Conservation (phyloP, 2,329 filamentous ascomycete genomes). For the Ceratocystis alfenasii region DNA sequence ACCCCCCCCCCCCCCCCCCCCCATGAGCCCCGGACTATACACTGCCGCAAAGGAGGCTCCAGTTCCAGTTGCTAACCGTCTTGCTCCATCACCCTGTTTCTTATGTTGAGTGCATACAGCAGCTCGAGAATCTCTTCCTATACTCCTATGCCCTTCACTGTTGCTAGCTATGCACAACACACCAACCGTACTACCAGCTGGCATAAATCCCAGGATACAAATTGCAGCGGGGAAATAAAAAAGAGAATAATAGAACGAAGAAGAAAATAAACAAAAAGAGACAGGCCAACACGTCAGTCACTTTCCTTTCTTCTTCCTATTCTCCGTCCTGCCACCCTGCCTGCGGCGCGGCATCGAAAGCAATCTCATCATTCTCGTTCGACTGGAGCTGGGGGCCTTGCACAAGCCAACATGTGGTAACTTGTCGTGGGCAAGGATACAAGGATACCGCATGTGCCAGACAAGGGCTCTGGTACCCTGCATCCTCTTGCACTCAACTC, state of each 20-base stretch:
- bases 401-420: neutral
- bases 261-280: neutral
- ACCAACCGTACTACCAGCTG: no score
- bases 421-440: neutral
- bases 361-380: neutral
- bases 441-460: neutral
- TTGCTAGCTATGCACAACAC: no score
- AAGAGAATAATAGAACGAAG: neutral
- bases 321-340: neutral
- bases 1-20: no score
- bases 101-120: neutral
- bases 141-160: no score
- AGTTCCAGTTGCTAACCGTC: no score
- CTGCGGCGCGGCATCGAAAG: neutral
- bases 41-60: no score
- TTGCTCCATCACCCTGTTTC: neutral
- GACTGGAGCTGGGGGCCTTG: neutral
- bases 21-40: no score
- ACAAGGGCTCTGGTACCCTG: neutral
- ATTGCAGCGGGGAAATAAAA: neutral
- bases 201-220: no score
- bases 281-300: neutral
- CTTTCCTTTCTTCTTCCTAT: neutral
- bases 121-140: no score
- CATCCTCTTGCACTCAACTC: neutral